phyloP scores from a whole-genome alignment of 208 protist genomes.

The Angomonas deanei region DNA sequence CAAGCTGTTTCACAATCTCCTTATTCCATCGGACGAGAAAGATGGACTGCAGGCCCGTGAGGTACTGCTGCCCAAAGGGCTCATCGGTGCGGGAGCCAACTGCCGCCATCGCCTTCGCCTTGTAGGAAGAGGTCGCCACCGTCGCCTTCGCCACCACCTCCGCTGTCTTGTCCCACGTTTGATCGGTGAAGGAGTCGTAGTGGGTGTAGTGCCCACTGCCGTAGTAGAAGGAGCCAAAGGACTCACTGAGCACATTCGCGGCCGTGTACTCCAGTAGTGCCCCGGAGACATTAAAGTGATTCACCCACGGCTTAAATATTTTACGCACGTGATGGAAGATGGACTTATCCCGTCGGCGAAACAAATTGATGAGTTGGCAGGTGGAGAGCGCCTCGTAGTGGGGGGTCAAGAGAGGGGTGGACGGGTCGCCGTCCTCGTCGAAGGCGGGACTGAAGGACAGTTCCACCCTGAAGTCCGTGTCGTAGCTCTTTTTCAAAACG shows the following conservation, averaged over 20 bases:
- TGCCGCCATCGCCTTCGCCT: conserved; percentile 31
- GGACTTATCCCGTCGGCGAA: conserved; percentile 63
- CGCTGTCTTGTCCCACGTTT: conserved; percentile 35
- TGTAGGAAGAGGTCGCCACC: conserved; percentile 15
- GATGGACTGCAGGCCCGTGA: conserved; percentile 64
- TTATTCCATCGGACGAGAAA: conserved; percentile 75
- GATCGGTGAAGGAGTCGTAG: conserved; percentile 26
- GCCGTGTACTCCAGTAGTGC: conserved; percentile 46
- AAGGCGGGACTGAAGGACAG: conserved; percentile 55
- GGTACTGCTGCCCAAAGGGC: conserved; percentile 43
- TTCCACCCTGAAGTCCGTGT: conserved; percentile 65
- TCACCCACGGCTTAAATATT: conserved; percentile 38
- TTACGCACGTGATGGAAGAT: conserved; percentile 41
- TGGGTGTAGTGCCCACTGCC: conserved; percentile 47
- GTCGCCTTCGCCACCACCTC: conserved; percentile 8
- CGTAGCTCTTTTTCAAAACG: conserved; percentile 66
- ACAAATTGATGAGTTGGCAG: conserved; percentile 78
- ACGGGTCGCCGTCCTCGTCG: not conserved
- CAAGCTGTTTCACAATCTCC: conserved; percentile 67
- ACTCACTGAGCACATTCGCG: conserved; percentile 33
- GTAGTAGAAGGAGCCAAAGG: conserved; percentile 56
- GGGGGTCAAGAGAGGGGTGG: conserved; percentile 18
- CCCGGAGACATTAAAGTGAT: conserved; percentile 32
- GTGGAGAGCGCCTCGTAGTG: conserved; percentile 44
- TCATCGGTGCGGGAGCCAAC: conserved; percentile 67